Conservation (phyloP, 2,329 filamentous ascomycete species). For the Cadophora gregata region DNA sequence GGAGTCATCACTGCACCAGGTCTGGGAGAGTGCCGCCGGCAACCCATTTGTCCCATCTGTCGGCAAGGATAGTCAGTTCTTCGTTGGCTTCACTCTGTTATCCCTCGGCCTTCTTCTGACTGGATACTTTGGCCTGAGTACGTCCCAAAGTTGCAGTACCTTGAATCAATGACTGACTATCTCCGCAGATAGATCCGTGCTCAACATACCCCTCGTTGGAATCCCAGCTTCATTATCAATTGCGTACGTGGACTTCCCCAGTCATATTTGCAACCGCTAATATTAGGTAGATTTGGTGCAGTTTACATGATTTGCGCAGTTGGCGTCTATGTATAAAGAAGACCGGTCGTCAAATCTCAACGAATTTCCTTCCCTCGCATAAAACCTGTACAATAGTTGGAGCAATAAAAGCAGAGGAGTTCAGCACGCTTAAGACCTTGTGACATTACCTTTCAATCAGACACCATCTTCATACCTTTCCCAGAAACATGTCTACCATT, state of each 20-base stretch:
- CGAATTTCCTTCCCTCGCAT: conserved; percentile 37
- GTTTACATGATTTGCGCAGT: conserved; percentile 99
- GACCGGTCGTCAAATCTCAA: conserved; percentile 30
- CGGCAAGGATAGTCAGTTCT: conserved; percentile 83
- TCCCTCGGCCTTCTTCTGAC: conserved; percentile 74
- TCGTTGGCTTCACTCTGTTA: conserved; percentile 78
- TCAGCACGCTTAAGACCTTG: conserved; percentile 29
- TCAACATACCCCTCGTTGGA: conserved; percentile 78
- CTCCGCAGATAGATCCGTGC: conserved; percentile 75
- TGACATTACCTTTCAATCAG: conserved; percentile 27
- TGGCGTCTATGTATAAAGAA: conserved; percentile 86
- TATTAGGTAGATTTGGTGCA: conserved; percentile 74
- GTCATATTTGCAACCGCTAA: conserved; percentile 26
- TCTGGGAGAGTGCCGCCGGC: conserved; percentile 92
- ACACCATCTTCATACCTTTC: conserved; percentile 13
- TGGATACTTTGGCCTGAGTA: conserved; percentile 87
- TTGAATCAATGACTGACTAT: conserved; percentile 28
- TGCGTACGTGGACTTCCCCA: conserved; percentile 67
- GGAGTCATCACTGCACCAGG: conserved; percentile 82
- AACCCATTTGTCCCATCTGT: conserved; percentile 83
- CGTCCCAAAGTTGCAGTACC: conserved; percentile 37
- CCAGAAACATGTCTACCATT: conserved; percentile 40
- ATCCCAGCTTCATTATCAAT: conserved; percentile 87
- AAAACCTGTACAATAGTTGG: conserved; percentile 44
- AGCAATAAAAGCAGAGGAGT: conserved; percentile 40